Base-by-base conservation (phyloP, 2,329 filamentous ascomycete genomes). In the Phaeosphaeriaceae sp. region DNA sequence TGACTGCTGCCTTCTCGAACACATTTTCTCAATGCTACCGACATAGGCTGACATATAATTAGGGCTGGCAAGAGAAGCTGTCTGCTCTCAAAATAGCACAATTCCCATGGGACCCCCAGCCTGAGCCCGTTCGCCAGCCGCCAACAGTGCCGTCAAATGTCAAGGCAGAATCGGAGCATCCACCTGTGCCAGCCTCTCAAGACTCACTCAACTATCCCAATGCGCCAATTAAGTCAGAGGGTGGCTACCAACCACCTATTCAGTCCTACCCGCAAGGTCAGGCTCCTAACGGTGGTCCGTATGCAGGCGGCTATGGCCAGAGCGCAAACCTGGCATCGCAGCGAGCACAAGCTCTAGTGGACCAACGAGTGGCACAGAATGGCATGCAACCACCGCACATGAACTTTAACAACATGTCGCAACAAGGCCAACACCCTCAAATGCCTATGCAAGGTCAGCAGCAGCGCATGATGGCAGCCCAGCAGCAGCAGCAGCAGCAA, bases 51-150 rank as follows among this genome's bases (percentile, higher is more conserved):
- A 64, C 67, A 65, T 42, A 44, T 16, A 39, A 29, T 21, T 44
- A 97, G 92, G 90, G 87, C 77, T 99, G 94, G 94, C 92, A 97
- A 80, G 82, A 87, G 65, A 97, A 95, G 76, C 82, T 99, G 29
- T 89, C 92, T 1, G 85, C 86, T 61, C 86, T 95, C 59, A 86
- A 88, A 60, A 88, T 97, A 54, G 94, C 94, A 51, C 80, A 84
- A 48, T 97, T 97, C 72, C 93, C 94, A 9, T 99, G 94, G 94
- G 94, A 99, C 70, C 93, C 94, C 35, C 87, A 68, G 46, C 68
- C 67, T 17, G 68, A 71, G 48, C 87, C 89, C 43, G 82, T 84
- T 42, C 72, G 71, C 56, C 73, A 75, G 49, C 68, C 71, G 29
- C 70, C 74, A n/a, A 73, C 72, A 1, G 66, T 76, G 33, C 73